phyloP scores from a whole-genome alignment of 768 basidiomycete species.

The Suillus tomentosus region DNA sequence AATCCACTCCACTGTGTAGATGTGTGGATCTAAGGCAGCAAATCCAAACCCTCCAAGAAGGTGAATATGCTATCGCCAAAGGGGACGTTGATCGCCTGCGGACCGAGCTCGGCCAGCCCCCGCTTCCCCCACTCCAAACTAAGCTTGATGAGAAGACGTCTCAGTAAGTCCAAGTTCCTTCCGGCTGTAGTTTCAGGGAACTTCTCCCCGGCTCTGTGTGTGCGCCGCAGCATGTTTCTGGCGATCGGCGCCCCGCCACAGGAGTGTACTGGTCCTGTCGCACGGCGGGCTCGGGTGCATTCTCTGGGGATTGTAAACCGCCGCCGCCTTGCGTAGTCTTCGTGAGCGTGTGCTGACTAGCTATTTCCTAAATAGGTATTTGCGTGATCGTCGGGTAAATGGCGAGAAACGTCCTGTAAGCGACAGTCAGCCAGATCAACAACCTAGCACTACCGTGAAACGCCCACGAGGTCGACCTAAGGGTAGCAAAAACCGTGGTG shows the following conservation, averaged over 20 bases:
- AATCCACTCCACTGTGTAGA: slow-evolving; percentile 35
- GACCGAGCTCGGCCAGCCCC: slow-evolving; percentile 72
- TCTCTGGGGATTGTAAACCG: not conserved
- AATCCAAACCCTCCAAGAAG: slow-evolving; percentile 68
- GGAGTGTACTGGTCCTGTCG: not conserved
- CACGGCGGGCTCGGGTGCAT: not conserved
- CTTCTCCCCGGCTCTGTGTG: not conserved
- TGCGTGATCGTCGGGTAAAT: slow-evolving; percentile 61
- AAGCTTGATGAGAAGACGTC: slow-evolving; percentile 71
- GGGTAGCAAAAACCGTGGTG: slow-evolving; percentile 61
- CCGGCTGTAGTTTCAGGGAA: not conserved
- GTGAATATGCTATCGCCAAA: slow-evolving; percentile 76
- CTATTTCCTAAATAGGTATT: slow-evolving; percentile 43
- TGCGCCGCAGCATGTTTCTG: slow-evolving; percentile 2
- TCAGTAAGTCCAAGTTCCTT: slow-evolving; percentile 42
- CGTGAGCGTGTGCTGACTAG: slow-evolving; percentile 19
- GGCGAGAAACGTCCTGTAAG: slow-evolving; percentile 40
- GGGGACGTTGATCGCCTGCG: slow-evolving; percentile 75
- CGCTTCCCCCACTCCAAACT: slow-evolving; percentile 69
- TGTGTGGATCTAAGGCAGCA: slow-evolving; percentile 67
- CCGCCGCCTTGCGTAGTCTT: not conserved
- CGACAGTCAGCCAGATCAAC: slow-evolving; percentile 33
- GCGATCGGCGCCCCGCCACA: not conserved
- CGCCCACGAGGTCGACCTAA: slow-evolving; percentile 68
- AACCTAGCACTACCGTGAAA: slow-evolving; percentile 37